Conservation (phyloP, 2,329 filamentous ascomycete genomes). For the Cladosporium halotolerans region DNA sequence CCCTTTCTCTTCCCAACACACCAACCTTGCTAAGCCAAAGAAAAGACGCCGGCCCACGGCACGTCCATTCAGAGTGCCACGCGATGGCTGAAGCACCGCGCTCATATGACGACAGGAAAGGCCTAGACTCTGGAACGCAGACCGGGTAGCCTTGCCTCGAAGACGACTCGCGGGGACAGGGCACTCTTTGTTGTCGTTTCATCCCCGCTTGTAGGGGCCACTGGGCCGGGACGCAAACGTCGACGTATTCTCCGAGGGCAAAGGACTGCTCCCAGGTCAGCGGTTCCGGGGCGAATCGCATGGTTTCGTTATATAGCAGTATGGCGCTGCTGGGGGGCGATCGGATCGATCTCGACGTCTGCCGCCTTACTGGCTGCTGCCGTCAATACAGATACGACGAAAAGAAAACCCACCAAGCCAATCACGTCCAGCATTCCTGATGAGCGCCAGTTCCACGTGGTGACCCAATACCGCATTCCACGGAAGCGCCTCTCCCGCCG, state of each 20-base stretch:
- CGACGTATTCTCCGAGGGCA: constrained; percentile 4
- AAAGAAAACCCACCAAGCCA: neutral
- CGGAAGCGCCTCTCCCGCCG: neutral
- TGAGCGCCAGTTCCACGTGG: constrained; percentile 1
- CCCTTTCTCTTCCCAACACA: neutral
- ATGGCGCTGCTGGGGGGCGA: neutral
- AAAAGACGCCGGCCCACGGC: neutral
- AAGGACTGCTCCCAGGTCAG: neutral
- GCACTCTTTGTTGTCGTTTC: neutral
- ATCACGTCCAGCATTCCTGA: constrained; percentile 2
- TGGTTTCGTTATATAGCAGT: constrained; percentile 1
- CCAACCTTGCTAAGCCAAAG: neutral
- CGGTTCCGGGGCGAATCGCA: neutral
- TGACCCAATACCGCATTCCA: constrained; percentile 5
- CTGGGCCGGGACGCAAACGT: constrained; percentile 3
- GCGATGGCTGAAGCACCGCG: neutral
- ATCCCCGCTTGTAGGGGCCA: constrained; percentile 2
- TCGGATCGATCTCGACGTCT: no score
- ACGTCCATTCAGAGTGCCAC: neutral
- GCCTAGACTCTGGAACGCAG: constrained; percentile 3
- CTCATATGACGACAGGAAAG: neutral
- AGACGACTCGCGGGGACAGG: neutral
- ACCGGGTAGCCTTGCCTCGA: neutral
- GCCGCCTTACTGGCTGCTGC: neutral
- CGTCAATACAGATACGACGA: neutral